These are phyloP conservation scores for Coprinopsis marcescibilis DNA, from an alignment of 768 basidiomycete genomes.

Conservation along the genomic window DNA sequence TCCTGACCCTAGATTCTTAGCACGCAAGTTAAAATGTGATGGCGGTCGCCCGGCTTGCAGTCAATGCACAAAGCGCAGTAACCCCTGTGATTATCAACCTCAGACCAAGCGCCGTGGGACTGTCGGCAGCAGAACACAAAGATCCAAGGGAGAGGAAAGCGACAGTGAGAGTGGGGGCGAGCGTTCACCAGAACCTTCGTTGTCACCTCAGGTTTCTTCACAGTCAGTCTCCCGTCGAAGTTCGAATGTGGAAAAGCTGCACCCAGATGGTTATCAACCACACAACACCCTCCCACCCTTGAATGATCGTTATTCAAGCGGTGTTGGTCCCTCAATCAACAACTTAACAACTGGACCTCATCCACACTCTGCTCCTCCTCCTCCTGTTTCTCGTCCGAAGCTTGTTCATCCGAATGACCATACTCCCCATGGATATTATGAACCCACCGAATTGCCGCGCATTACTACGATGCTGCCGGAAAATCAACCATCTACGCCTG, in stretches of 20 bases:
- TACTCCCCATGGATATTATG: constrained; percentile 32
- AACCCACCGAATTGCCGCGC: constrained; percentile 62
- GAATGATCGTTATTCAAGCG: constrained; percentile 30
- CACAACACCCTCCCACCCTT: constrained; percentile 32
- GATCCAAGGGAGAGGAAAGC: constrained; percentile 55
- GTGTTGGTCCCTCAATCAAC: constrained; percentile 1
- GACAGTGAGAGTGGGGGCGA: constrained; percentile 64
- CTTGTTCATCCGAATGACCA: constrained; percentile 10
- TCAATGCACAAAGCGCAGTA: constrained; percentile 74
- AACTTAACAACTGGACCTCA: constrained; percentile 23
- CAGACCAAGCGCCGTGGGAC: constrained; percentile 70
- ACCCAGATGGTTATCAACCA: constrained; percentile 31
- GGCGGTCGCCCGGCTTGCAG: constrained; percentile 78
- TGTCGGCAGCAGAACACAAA: constrained; percentile 19
- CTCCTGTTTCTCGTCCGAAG: constrained; percentile 9
- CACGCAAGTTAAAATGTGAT: constrained; percentile 85
- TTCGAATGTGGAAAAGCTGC: constrained; percentile 41
- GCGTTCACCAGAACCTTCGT: constrained; percentile 48
- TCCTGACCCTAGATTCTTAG: constrained; percentile 32
- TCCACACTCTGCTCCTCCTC: constrained; percentile 13
- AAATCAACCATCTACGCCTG: constrained; percentile 47
- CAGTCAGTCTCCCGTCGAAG: constrained; percentile 42
- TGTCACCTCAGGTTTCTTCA: constrained; percentile 52
- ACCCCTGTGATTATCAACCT: constrained; percentile 77
- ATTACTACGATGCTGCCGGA: constrained; percentile 67